These are phyloP conservation scores for Malassezia restricta DNA, from an alignment of 1,284 basidiomycete genomes.

Conservation along the genomic window DNA sequence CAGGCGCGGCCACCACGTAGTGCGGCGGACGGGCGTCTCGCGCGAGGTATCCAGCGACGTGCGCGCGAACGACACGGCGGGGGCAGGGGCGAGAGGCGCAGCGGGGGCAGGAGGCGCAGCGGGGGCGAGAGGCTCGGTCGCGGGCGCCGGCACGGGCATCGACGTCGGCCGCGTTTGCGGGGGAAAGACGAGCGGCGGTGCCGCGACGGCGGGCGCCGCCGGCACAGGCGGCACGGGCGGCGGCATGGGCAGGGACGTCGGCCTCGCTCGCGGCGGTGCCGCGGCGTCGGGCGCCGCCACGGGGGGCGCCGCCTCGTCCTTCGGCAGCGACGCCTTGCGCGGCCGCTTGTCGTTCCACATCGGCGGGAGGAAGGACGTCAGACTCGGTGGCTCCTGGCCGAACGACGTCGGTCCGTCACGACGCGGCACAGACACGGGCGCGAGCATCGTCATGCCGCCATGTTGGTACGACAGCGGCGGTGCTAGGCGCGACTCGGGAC, in stretches of 20 bases:
- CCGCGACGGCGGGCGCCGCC: background rate
- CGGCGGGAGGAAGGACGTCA: constrained; percentile 13
- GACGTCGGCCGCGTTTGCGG: constrained; percentile 8
- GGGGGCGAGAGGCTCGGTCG: too few species aligned
- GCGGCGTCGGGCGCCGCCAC: background rate
- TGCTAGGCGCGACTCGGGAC: constrained; percentile 5
- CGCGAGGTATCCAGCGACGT: constrained; percentile 8
- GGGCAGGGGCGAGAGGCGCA: too few species aligned
- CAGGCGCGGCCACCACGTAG: constrained; percentile 13
- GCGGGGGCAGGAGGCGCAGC: too few species aligned
- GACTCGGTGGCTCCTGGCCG: constrained; percentile 13
- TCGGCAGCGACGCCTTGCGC: constrained; percentile 8
- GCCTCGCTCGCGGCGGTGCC: background rate
- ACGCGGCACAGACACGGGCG: background rate
- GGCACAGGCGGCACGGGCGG: background rate
- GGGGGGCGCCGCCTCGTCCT: background rate
- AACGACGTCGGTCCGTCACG: constrained; percentile 5
- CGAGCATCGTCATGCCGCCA: background rate
- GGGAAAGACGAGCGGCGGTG: background rate
- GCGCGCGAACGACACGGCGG: constrained; percentile 1
- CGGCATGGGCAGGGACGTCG: background rate
- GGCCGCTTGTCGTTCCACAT: constrained; percentile 5
- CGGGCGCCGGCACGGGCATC: background rate
- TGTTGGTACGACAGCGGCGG: constrained; percentile 3
- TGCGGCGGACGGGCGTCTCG: too few species aligned